Percentiles rank a stretch among this genome's conserved stretches.
Conservation (phyloP, 2,329 filamentous ascomycete genomes). For the Biscogniauxia sp. region DNA sequence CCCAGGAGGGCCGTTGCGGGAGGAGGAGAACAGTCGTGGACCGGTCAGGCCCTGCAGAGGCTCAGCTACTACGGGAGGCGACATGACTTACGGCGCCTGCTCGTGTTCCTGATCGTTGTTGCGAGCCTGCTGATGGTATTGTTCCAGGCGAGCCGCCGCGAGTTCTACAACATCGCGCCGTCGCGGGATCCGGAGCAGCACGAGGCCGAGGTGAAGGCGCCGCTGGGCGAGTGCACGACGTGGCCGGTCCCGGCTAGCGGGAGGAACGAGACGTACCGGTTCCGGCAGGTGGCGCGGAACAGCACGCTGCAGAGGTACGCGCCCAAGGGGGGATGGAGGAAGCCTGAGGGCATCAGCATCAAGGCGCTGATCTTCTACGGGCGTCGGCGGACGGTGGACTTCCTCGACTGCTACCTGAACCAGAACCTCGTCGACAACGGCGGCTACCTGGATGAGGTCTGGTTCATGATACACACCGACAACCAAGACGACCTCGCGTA, state of each 20-base stretch:
- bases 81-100: constrained; percentile 18
- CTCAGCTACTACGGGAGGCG: constrained; percentile 12
- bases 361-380: constrained; percentile 47
- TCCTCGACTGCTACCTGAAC: constrained; percentile 45
- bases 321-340: constrained; percentile 29
- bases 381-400: constrained; percentile 41
- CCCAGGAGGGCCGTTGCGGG: constrained; percentile 4
- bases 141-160: constrained; percentile 22
- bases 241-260: constrained; percentile 21
- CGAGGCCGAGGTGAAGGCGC: not conserved
- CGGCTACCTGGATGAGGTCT: constrained; percentile 43
- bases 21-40: constrained; percentile 12
- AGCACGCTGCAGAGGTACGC: constrained; percentile 21
- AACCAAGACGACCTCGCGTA: constrained; percentile 39
- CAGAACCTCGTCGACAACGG: constrained; percentile 44
- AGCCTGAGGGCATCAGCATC: constrained; percentile 32
- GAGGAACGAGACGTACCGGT: constrained; percentile 15
- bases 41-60: constrained; percentile 16
- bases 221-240: constrained; percentile 24
- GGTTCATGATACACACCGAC: constrained; percentile 43
- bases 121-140: constrained; percentile 18
- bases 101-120: constrained; percentile 15
- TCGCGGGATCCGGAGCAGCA: constrained; percentile 3
- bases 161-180: constrained; percentile 14
- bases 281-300: not conserved